phyloP scores from a whole-genome alignment of 2,329 filamentous ascomycete species.

The Orbilia oligospora region DNA sequence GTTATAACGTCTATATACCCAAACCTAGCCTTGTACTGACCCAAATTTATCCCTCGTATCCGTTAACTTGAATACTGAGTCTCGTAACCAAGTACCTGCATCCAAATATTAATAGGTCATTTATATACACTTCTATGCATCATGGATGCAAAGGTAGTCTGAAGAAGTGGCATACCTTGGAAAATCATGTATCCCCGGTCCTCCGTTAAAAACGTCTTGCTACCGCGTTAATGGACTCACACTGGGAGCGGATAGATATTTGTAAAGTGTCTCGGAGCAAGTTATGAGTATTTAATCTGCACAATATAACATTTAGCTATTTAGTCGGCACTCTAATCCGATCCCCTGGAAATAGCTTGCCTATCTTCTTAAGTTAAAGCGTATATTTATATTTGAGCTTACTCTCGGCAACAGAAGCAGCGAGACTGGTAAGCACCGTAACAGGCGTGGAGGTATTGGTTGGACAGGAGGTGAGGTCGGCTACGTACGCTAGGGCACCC shows the following conservation, averaged over 20 bases:
- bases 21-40: no score
- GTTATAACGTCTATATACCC: no score
- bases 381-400: background rate
- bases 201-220: background rate
- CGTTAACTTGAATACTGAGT: no score
- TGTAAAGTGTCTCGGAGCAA: background rate
- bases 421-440: background rate
- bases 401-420: background rate
- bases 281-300: background rate
- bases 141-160: no score
- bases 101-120: no score
- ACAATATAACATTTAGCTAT: background rate
- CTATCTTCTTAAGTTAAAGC: background rate
- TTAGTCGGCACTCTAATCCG: background rate
- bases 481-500: slow-evolving; percentile 9
- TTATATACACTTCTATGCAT: no score
- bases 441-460: slow-evolving; percentile 25
- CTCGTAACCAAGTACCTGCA: no score
- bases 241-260: background rate
- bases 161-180: no score
- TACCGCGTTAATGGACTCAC: background rate
- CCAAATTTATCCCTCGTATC: no score
- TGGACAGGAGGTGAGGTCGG: slow-evolving; percentile 15
- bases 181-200: no score
- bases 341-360: background rate